Evolutionary conservation across 2,329 filamentous ascomycete genomes (phyloP).

Genomic region (Helotiales sp.): DNA sequence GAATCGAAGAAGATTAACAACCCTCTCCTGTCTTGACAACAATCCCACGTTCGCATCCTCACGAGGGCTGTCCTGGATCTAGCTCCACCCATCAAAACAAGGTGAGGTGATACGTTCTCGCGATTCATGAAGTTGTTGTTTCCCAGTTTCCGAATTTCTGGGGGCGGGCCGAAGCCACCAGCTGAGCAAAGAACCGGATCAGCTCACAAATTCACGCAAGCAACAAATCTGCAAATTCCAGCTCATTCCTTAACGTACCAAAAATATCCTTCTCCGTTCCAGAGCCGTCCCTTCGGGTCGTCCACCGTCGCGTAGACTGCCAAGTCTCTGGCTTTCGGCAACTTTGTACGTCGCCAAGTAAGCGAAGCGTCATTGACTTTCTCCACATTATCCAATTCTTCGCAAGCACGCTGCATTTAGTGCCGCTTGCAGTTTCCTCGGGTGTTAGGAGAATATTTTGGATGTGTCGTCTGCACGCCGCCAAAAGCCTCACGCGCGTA

Average conservation of each 20-base stretch:
- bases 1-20: background rate
- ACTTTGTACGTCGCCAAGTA: background rate
- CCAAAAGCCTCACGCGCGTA: background rate
- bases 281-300: background rate
- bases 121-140: background rate
- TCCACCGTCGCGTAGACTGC: background rate
- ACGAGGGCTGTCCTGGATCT: background rate
- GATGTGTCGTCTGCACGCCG: too few relatives aligned
- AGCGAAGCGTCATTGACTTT: constrained; percentile 8
- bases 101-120: too few relatives aligned
- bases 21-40: background rate
- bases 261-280: background rate
- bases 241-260: too few relatives aligned
- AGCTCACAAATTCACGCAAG: background rate
- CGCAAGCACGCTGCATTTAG: background rate
- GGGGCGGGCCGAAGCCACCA: background rate
- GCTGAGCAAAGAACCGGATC: background rate
- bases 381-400: background rate
- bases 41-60: background rate
- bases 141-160: background rate
- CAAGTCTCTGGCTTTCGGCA: background rate
- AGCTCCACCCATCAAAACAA: background rate
- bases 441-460: too few relatives aligned
- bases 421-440: background rate
- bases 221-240: background rate